Conservation (phyloP, 352 stramenopile species). For the Globisporangium cylindrosporum region DNA sequence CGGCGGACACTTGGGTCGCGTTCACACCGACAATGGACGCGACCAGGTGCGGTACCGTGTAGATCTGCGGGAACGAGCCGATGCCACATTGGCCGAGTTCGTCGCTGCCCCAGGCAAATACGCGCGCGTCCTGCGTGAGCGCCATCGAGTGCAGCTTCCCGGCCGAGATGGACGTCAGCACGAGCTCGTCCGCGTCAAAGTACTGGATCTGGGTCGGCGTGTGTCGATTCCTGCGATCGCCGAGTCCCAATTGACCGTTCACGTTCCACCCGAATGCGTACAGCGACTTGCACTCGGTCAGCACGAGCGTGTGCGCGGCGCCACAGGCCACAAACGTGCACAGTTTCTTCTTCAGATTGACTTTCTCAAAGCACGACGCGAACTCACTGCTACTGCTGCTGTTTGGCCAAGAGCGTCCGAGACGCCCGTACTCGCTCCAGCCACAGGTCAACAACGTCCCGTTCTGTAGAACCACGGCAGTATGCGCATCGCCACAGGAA, state of each 20-base stretch:
- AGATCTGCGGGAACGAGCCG: slow-evolving; percentile 64
- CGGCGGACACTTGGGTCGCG: slow-evolving; percentile 49
- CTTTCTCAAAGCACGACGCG: slow-evolving; percentile 42
- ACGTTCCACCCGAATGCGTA: slow-evolving; percentile 60
- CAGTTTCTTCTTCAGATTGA: slow-evolving; percentile 21
- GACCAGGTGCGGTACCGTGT: slow-evolving; percentile 72
- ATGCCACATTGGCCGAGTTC: slow-evolving; percentile 75
- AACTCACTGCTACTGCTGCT: slow-evolving; percentile 14
- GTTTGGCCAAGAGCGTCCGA: slow-evolving; percentile 28
- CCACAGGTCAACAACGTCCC: slow-evolving; percentile 60
- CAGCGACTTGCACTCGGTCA: slow-evolving; percentile 35
- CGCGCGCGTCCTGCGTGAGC: slow-evolving; percentile 38
- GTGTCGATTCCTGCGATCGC: slow-evolving; percentile 47
- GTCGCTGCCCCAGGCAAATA: slow-evolving; percentile 73
- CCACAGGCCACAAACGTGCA: slow-evolving; percentile 63
- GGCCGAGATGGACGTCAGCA: slow-evolving; percentile 39
- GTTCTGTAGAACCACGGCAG: slow-evolving; percentile 35
- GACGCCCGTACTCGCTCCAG: slow-evolving; percentile 50
- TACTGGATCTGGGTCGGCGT: slow-evolving; percentile 44
- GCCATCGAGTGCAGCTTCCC: slow-evolving; percentile 59
- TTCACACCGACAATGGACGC: slow-evolving; percentile 51
- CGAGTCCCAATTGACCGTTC: slow-evolving; percentile 59
- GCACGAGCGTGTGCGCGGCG: slow-evolving; percentile 51
- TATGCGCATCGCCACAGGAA: slow-evolving; percentile 64
- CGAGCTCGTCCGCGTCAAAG: slow-evolving; percentile 35